These are phyloP conservation scores for Podaxis sp. DNA, from an alignment of 768 basidiomycete genomes.

Conservation along the genomic window DNA sequence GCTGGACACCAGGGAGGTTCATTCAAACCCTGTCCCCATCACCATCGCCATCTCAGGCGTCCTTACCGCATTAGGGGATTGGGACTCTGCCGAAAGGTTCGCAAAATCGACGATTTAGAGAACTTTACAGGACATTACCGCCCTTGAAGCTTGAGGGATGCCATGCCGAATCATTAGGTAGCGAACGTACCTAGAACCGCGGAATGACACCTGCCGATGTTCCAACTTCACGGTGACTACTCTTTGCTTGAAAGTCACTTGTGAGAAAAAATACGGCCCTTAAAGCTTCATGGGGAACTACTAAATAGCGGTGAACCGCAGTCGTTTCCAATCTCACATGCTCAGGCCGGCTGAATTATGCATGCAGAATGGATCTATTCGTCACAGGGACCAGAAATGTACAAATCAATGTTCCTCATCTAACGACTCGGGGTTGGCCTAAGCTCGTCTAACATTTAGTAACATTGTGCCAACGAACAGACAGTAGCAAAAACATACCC, in stretches of 20 bases:
- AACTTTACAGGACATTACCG: no score
- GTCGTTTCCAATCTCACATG: not conserved
- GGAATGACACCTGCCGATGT: no score
- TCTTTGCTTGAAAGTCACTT: not conserved
- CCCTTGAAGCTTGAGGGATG: no score
- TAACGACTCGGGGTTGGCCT: slow-evolving; percentile 51
- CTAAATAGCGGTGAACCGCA: not conserved
- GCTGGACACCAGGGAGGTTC: no score
- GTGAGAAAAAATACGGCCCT: not conserved
- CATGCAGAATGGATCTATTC: not conserved
- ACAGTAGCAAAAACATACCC: slow-evolving; percentile 43
- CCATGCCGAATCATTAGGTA: no score
- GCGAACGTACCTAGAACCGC: no score
- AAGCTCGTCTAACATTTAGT: slow-evolving; percentile 24
- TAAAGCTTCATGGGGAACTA: not conserved
- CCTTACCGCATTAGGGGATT: no score
- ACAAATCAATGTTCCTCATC: slow-evolving; percentile 30
- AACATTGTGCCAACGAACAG: not conserved
- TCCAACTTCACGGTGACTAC: no score
- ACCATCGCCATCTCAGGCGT: no score
- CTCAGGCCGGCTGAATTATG: not conserved
- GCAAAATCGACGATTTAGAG: no score
- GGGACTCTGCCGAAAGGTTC: no score
- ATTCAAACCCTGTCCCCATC: no score
- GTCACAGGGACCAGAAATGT: not conserved